These are phyloP conservation scores for Neofusicoccum kwambonambiense DNA, from an alignment of 2,329 filamentous ascomycete species.

Conservation along the genomic window DNA sequence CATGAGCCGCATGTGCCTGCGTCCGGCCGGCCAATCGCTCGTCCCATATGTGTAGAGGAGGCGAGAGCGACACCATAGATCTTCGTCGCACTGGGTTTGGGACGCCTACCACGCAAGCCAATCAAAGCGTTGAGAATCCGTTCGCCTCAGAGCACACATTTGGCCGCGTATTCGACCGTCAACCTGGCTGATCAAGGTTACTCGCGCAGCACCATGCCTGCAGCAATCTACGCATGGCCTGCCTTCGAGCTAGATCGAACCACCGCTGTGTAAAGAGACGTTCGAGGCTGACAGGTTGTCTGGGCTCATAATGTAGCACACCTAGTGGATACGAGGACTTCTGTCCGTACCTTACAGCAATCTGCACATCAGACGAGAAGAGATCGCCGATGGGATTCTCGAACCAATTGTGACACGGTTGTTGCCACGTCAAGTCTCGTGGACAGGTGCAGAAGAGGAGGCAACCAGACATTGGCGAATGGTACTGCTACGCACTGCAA, in stretches of 20 bases:
- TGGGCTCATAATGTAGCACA: background rate
- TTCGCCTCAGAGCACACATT: background rate
- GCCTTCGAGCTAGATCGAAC: background rate
- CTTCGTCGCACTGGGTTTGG: background rate
- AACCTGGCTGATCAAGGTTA: background rate
- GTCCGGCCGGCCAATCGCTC: background rate
- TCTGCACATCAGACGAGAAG: background rate
- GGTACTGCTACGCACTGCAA: background rate
- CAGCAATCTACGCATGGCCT: no score
- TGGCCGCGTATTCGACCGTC: background rate
- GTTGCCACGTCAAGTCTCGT: constrained; percentile 5
- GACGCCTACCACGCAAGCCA: background rate
- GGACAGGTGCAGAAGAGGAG: background rate
- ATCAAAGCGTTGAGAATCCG: background rate
- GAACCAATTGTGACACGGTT: background rate
- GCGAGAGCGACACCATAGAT: background rate
- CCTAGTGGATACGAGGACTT: background rate
- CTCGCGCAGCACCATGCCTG: background rate
- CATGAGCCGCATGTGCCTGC: background rate
- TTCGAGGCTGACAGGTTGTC: background rate
- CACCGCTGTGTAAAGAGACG: background rate
- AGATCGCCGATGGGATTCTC: background rate
- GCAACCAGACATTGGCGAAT: constrained; percentile 5
- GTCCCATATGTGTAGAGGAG: background rate
- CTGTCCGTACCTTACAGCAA: constrained; percentile 9